Evolutionary conservation across 352 stramenopile genomes (phyloP).

Genomic region (Pythium utonaiense): DNA sequence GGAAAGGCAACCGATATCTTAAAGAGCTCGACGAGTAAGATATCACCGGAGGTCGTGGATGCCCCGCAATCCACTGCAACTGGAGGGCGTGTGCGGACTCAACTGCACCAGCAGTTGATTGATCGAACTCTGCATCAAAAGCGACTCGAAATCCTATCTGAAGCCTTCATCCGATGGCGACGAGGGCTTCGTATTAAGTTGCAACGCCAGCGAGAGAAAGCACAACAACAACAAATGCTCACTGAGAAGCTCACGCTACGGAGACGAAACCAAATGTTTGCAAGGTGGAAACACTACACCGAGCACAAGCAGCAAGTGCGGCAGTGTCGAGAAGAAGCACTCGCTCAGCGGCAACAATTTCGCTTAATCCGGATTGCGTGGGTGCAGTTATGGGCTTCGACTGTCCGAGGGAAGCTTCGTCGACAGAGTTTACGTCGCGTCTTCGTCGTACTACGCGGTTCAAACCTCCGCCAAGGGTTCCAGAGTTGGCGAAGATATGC

Average conservation of each 20-base stretch:
- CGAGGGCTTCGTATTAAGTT: conserved; percentile 50
- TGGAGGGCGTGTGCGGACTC: conserved; percentile 1
- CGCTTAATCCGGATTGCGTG: conserved; percentile 26
- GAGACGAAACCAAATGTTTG: conserved; percentile 35
- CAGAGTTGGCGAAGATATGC: background rate
- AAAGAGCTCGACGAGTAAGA: background rate
- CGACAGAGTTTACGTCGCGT: background rate
- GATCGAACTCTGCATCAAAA: conserved; percentile 43
- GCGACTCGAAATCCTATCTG: conserved; percentile 34
- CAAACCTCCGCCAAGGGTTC: conserved; percentile 4
- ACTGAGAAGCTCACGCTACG: conserved; percentile 22
- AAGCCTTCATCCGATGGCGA: conserved; percentile 49
- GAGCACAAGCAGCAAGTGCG: conserved; percentile 13
- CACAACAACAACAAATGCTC: conserved; percentile 26
- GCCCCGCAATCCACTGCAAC: background rate
- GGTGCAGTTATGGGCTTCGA: conserved; percentile 19
- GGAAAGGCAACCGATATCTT: background rate
- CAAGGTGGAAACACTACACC: conserved; percentile 28
- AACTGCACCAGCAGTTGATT: conserved; percentile 60
- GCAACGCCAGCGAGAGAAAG: conserved; percentile 33
- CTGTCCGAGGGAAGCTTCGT: background rate
- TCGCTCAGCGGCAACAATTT: conserved; percentile 28
- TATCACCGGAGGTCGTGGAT: background rate
- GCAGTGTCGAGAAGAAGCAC: conserved; percentile 33
- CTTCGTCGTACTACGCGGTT: background rate